Conservation (phyloP, 2,329 filamentous ascomycete genomes). For the Colletotrichum tamarilloi region DNA sequence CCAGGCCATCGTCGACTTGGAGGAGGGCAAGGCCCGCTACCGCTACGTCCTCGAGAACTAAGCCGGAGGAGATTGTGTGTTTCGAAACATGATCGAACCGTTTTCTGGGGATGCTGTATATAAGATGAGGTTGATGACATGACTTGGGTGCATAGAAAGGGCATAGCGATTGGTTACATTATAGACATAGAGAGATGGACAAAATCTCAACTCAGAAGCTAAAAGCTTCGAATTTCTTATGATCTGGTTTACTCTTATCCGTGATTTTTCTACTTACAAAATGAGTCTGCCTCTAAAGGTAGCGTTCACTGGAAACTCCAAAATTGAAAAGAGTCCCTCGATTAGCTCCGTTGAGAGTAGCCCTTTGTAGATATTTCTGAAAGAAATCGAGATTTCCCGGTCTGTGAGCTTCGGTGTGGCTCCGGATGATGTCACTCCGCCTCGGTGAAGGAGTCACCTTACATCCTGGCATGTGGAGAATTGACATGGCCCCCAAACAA, state of each 20-base stretch:
- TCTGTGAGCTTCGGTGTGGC: background rate
- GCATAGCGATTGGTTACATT: constrained; percentile 32
- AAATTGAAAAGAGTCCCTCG: too few species aligned
- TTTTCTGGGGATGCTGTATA: constrained; percentile 2
- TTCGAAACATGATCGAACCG: background rate
- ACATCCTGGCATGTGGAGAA: background rate
- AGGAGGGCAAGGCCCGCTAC: constrained; percentile 62
- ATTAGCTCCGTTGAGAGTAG: too few species aligned
- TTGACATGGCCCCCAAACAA: background rate
- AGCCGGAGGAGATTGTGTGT: background rate
- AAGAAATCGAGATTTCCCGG: background rate
- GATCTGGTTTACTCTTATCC: background rate
- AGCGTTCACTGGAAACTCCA: too few species aligned
- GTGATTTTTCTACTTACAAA: background rate
- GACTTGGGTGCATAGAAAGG: constrained; percentile 24
- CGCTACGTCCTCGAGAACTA: constrained; percentile 59
- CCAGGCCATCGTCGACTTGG: constrained; percentile 64
- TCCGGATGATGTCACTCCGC: constrained; percentile 16
- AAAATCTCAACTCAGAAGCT: constrained; percentile 4
- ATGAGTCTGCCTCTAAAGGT: too few species aligned
- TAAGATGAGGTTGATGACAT: constrained; percentile 28
- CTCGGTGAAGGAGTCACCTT: background rate
- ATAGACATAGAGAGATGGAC: constrained; percentile 24
- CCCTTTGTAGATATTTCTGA: background rate
- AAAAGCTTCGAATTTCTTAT: background rate